Conservation (phyloP, 345 rosid genomes). For the Salix suchowensis region DNA sequence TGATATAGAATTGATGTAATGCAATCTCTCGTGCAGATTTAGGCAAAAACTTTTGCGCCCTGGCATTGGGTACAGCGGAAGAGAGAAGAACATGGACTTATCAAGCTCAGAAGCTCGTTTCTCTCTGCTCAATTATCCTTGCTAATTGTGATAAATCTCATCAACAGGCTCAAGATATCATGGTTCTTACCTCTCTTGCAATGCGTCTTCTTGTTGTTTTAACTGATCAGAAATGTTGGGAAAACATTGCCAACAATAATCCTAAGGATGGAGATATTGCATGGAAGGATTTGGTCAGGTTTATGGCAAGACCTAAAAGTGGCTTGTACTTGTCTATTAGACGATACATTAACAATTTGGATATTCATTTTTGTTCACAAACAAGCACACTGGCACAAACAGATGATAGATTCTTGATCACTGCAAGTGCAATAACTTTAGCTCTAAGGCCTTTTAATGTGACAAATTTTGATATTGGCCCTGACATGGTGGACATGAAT, state of each 20-base stretch:
- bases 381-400: conserved; percentile 29
- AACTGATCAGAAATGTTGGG: conserved; percentile 79
- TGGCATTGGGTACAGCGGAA: conserved; percentile 51
- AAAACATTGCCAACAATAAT: conserved; percentile 32
- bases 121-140: conserved; percentile 63
- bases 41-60: conserved; percentile 55
- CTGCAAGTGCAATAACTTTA: conserved; percentile 71
- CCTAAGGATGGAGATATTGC: conserved; percentile 48
- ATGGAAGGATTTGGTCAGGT: conserved; percentile 51
- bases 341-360: conserved; percentile 51
- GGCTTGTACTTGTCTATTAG: conserved; percentile 62
- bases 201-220: conserved; percentile 64
- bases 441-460: conserved; percentile 77
- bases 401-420: conserved; percentile 70
- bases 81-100: conserved; percentile 67
- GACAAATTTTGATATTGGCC: conserved; percentile 28
- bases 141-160: conserved; percentile 41
- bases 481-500: conserved; percentile 21
- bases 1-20: conserved; percentile 6
- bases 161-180: conserved; percentile 36
- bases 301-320: conserved; percentile 63
- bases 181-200: conserved; percentile 50
- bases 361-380: conserved; percentile 23
- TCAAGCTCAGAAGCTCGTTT: conserved; percentile 63
- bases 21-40: conserved; percentile 45